Evolutionary conservation across 345 rosid species (phyloP).

Genomic region (Streptanthus diversifolius): DNA sequence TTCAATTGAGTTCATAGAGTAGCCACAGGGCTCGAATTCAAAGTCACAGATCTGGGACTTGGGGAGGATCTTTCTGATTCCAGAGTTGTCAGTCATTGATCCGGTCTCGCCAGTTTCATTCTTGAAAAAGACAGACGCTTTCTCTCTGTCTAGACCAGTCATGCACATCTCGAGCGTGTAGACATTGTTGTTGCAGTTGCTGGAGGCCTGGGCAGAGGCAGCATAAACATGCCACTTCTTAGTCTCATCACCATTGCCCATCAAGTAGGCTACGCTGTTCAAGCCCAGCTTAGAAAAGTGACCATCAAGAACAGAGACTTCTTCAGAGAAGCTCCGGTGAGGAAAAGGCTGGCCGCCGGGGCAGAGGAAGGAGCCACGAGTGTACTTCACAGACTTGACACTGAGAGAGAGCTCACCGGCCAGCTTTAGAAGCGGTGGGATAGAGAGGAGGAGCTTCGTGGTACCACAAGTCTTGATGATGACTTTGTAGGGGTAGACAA

Average conservation of each 20-base stretch:
- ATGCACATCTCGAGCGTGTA: constrained; percentile 92
- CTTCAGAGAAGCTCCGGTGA: constrained; percentile 82
- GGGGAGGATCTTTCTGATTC: constrained; percentile 85
- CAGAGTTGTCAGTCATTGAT: constrained; percentile 66
- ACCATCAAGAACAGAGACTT: constrained; percentile 71
- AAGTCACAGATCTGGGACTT: constrained; percentile 85
- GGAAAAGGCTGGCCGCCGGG: constrained; percentile 84
- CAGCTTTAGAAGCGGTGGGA: constrained; percentile 81
- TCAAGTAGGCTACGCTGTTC: constrained; percentile 60
- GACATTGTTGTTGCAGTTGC: constrained; percentile 28
- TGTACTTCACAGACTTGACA: constrained; percentile 67
- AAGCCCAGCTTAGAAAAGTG: constrained; percentile 58
- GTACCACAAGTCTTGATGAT: constrained; percentile 98
- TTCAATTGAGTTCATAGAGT: constrained; percentile 96
- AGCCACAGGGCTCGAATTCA: constrained; percentile 95
- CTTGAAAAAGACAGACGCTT: constrained; percentile 73
- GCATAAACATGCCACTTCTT: constrained; percentile 93
- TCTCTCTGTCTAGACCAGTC: constrained; percentile 77
- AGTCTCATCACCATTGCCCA: constrained; percentile 57
- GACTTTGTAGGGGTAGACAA: constrained; percentile 84
- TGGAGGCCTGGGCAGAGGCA: constrained; percentile 45
- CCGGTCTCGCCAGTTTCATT: constrained; percentile 44
- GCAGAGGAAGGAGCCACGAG: constrained; percentile 89
- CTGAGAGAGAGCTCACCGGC: constrained; percentile 61
- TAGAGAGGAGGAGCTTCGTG: constrained; percentile 79